Evolutionary conservation across 2,329 filamentous ascomycete species (phyloP).

Genomic region (Capronia coronata): DNA sequence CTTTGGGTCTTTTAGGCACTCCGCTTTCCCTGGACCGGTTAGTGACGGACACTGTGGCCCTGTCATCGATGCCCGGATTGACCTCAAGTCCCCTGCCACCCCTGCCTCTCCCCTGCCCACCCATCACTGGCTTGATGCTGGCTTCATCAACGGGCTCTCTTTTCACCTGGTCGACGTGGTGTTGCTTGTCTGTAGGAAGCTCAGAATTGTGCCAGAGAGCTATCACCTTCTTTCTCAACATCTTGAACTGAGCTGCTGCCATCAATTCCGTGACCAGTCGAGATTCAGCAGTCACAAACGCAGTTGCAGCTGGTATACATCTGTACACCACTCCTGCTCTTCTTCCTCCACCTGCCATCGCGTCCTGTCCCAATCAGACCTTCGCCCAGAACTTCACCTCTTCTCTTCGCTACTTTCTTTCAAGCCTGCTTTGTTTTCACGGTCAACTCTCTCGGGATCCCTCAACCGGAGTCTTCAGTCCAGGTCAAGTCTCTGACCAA

Average conservation of each 20-base stretch:
- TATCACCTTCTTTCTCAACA: background rate
- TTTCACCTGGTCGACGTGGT: constrained; percentile 2
- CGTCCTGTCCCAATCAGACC: constrained; percentile 32
- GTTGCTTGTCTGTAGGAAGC: background rate
- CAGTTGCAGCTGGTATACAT: background rate
- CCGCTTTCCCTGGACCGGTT: background rate
- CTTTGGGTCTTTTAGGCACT: background rate
- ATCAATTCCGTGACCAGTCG: background rate
- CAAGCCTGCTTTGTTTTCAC: constrained; percentile 25
- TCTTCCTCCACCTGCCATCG: background rate
- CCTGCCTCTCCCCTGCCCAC: background rate
- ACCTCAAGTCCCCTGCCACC: background rate
- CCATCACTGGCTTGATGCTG: background rate
- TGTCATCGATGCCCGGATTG: background rate
- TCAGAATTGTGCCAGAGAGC: background rate
- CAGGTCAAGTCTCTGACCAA: constrained; percentile 17
- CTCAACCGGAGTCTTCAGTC: constrained; percentile 11
- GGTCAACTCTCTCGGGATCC: constrained; percentile 13
- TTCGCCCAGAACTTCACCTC: too few relatives aligned
- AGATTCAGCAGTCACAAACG: background rate
- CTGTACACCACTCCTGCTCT: background rate
- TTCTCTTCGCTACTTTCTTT: constrained; percentile 25
- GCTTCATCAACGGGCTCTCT: background rate
- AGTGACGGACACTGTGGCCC: background rate
- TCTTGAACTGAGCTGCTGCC: background rate